Percentiles rank a stretch among this genome's conserved stretches.
phyloP scores from a whole-genome alignment of 192 early-diverging fungal genomes.

The Entomortierella parvispora region DNA sequence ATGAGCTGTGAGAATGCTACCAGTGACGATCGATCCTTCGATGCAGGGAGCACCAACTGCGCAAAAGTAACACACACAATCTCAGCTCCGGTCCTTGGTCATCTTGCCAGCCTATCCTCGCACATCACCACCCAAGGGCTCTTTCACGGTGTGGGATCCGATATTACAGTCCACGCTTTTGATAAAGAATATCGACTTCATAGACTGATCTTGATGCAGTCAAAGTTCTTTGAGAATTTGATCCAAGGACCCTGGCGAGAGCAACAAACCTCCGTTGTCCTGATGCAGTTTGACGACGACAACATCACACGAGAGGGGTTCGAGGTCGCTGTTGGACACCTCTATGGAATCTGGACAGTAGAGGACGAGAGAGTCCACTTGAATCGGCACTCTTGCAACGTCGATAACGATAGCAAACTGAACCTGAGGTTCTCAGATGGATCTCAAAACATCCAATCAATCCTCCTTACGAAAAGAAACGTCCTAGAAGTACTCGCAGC shows the following conservation, averaged over 20 bases:
- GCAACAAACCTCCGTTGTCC: conserved; percentile 23
- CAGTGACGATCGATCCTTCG: not conserved
- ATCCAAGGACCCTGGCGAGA: conserved; percentile 62
- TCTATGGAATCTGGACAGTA: conserved; percentile 58
- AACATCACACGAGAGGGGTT: conserved; percentile 65
- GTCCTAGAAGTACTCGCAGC: conserved; percentile 57
- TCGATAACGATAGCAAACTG: not conserved
- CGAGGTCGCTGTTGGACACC: conserved; percentile 57
- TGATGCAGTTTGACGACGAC: conserved; percentile 59
- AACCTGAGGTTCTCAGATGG: too few species aligned
- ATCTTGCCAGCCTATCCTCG: conserved; percentile 39
- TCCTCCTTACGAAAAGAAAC: conserved; percentile 40
- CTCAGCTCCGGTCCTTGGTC: conserved; percentile 6
- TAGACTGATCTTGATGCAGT: conserved; percentile 63
- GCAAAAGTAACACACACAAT: not conserved
- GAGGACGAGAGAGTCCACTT: not conserved
- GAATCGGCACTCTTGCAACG: not conserved
- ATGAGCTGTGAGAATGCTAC: too few species aligned
- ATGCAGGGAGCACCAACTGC: not conserved
- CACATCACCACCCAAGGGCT: conserved; percentile 62
- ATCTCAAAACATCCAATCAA: not conserved
- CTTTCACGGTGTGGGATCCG: conserved; percentile 57
- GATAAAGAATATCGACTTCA: conserved; percentile 60
- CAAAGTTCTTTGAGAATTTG: conserved; percentile 58
- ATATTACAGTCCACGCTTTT: conserved; percentile 59